Conservation (phyloP, 1,139 yeast genomes). For the Spencermartinsiella ligniputridi region DNA sequence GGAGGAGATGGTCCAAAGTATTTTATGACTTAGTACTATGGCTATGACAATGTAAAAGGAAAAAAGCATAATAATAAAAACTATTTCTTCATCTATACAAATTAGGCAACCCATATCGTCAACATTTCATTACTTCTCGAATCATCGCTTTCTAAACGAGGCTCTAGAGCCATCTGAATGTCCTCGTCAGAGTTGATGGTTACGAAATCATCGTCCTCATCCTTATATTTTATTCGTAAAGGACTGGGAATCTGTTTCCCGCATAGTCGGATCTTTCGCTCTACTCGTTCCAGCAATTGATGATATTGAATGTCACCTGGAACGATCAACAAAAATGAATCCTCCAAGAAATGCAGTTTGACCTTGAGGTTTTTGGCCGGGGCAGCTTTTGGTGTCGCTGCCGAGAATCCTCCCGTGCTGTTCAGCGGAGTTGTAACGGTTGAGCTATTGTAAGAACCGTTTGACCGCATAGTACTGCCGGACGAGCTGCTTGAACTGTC, state of each 20-base stretch:
- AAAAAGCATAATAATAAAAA: not conserved
- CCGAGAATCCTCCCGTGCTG: not conserved
- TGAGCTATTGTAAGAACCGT: constrained; percentile 6
- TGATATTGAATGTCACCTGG: constrained; percentile 43
- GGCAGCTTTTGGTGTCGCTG: constrained; percentile 1
- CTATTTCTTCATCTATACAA: not conserved
- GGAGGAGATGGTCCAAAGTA: constrained; percentile 99
- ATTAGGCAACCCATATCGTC: constrained; percentile 17
- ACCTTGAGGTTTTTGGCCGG: constrained; percentile 38
- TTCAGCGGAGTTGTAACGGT: constrained; percentile 7
- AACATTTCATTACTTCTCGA: constrained; percentile 13
- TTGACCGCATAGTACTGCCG: constrained; percentile 7
- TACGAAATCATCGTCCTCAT: constrained; percentile 94
- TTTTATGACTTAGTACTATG: constrained; percentile 52
- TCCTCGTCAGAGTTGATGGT: constrained; percentile 84
- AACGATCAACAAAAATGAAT: constrained; percentile 44
- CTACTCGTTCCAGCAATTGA: constrained; percentile 43
- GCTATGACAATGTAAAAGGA: not conserved
- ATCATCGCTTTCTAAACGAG: constrained; percentile 9
- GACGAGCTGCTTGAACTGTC: constrained; percentile 11
- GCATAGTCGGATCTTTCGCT: constrained; percentile 43
- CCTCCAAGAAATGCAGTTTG: constrained; percentile 44
- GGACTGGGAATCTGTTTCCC: constrained; percentile 37
- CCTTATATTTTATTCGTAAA: constrained; percentile 70
- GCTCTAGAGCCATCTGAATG: constrained; percentile 40